phyloP scores from a whole-genome alignment of 1,284 basidiomycete species.

The Neonothopanus nambi region DNA sequence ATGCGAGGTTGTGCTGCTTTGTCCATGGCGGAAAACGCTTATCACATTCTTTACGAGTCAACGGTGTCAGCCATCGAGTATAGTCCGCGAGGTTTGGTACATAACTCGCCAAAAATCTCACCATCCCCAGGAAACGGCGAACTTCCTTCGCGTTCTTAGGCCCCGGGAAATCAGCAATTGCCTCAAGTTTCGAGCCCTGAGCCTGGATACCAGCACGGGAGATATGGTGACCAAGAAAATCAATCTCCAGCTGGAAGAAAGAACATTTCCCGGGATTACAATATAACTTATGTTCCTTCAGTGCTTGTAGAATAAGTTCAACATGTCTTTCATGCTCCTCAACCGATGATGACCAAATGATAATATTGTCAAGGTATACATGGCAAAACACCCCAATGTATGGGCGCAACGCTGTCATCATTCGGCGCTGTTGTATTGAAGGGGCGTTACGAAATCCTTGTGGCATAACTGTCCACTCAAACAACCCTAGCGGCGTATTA shows the following conservation, averaged over 20 bases:
- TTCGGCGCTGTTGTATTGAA: slow-evolving; percentile 30
- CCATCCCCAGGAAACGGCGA: slow-evolving; percentile 30
- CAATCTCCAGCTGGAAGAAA: slow-evolving; percentile 14
- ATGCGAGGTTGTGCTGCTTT: slow-evolving; percentile 22
- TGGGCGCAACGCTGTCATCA: slow-evolving; percentile 27
- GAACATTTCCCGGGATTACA: slow-evolving; percentile 26
- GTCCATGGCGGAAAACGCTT: slow-evolving; percentile 24
- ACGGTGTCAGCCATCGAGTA: slow-evolving; percentile 25
- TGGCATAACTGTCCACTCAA: slow-evolving; percentile 39
- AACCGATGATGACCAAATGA: slow-evolving; percentile 35
- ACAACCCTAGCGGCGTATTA: slow-evolving; percentile 31
- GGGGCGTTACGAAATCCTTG: slow-evolving; percentile 33
- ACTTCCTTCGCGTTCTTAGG: slow-evolving; percentile 25
- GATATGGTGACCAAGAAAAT: slow-evolving; percentile 31
- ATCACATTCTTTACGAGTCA: slow-evolving; percentile 25
- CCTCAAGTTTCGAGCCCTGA: slow-evolving; percentile 12
- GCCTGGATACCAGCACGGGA: slow-evolving; percentile 23
- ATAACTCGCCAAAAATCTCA: slow-evolving; percentile 31
- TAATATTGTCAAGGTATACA: slow-evolving; percentile 31
- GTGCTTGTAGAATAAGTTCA: slow-evolving; percentile 24
- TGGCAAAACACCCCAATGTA: slow-evolving; percentile 21
- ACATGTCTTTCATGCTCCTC: slow-evolving; percentile 35
- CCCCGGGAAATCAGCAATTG: slow-evolving; percentile 23
- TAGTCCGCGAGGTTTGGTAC: slow-evolving; percentile 25
- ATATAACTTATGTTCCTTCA: slow-evolving; percentile 24